Base-by-base conservation (phyloP, 768 basidiomycete species). In the Russula abietina region DNA sequence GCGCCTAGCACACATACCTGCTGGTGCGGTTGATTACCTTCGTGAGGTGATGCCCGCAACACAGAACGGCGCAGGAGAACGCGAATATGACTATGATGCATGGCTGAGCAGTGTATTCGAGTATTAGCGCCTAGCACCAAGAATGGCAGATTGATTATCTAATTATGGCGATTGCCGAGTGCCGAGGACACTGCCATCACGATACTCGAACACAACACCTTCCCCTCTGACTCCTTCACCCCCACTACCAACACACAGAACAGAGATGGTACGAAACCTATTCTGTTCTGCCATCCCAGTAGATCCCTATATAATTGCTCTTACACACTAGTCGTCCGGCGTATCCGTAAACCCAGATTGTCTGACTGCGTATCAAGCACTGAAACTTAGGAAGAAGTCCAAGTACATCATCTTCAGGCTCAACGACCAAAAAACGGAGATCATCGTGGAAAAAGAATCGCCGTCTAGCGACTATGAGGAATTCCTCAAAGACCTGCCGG, bases 371-470 rank as follows among this genome's bases (percentile, higher is more conserved):
- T 93, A 75, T 80, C 81, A 89, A 70, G 77, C 79, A 36, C 81
- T 94, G 70, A 93, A 94, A 80, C 77, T 88, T 32, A 80, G 81
- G 69, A 89, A 87, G 80, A 85, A 82, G 75, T 66, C 74, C 76
- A 92, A 89, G 73, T 98, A 90, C 80, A 84, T 98, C 78, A 80
- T 93, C 74, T 97, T 83, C 80, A 77, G 69, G 19, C 75, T 98
- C 69, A 88, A 77, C 77, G 67, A 75, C 17, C 74, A 75, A 55
- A 74, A 80, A 64, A 86, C 82, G n/a, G 82, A 90, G 75, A 89
- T 98, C 74, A 70, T 91, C 67, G 87, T 93, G 49, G 79, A 83
- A 61, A 91, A 91, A 78, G 79, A 75, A 19, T 86, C 85, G 24
- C 61, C 70, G 5, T 72, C 72, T 4, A 17, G 60, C 1, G 71